phyloP scores from a whole-genome alignment of 768 basidiomycete genomes.

The Lactarius indigo region DNA sequence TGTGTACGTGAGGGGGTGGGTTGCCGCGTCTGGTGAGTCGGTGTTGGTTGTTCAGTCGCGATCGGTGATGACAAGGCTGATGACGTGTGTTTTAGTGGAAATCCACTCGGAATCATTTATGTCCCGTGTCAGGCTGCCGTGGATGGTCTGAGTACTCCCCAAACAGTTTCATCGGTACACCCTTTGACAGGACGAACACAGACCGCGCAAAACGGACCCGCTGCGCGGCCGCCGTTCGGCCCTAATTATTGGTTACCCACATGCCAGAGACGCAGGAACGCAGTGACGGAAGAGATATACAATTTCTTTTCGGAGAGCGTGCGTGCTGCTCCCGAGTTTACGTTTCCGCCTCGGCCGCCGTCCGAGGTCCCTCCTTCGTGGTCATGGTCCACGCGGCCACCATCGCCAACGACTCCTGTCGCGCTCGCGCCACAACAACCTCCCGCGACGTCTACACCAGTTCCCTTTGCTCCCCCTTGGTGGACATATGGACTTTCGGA shows the following conservation, averaged over 20 bases:
- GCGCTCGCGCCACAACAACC: background rate
- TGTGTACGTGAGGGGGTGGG: slow-evolving; percentile 67
- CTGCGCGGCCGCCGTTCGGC: slow-evolving; percentile 27
- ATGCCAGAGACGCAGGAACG: slow-evolving; percentile 10
- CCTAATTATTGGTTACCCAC: slow-evolving; percentile 31
- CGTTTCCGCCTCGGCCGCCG: background rate
- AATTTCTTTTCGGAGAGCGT: slow-evolving; percentile 22
- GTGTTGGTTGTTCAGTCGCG: background rate
- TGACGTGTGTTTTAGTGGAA: slow-evolving; percentile 44
- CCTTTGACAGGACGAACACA: slow-evolving; percentile 34
- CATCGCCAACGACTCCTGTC: background rate
- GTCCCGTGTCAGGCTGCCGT: slow-evolving; percentile 57
- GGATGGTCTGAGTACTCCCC: slow-evolving; percentile 41
- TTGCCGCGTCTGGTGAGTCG: slow-evolving; percentile 53
- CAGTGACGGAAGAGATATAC: slow-evolving; percentile 7
- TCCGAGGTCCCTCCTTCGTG: background rate
- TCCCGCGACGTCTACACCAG: slow-evolving; percentile 1
- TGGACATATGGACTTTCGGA: slow-evolving; percentile 11
- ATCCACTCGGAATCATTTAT: slow-evolving; percentile 59
- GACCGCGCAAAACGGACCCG: slow-evolving; percentile 22
- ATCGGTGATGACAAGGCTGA: slow-evolving; percentile 16
- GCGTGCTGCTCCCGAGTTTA: slow-evolving; percentile 19
- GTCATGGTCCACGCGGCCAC: background rate
- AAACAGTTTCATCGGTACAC: slow-evolving; percentile 39
- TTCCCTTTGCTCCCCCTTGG: slow-evolving; percentile 1